A percentile compares a stretch with the other conserved stretches of the same genome.
Conservation (phyloP, 83 land plant genomes). For the Thuja plicata region DNA sequence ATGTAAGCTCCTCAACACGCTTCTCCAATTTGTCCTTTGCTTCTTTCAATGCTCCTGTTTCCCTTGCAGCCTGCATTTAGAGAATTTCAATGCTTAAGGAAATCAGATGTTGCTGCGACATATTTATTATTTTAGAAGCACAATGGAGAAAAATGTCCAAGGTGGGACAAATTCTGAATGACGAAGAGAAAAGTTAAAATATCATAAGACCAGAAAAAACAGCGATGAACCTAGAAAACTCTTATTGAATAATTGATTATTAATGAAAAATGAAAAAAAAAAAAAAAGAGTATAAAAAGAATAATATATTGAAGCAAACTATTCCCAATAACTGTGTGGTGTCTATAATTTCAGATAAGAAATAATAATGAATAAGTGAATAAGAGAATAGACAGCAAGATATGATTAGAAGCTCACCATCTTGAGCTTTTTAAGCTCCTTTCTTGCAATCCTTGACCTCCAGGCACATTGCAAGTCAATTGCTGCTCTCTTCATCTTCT, state of each 20-base stretch:
- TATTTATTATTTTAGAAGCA: not conserved
- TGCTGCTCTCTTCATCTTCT: slow-evolving; percentile 49
- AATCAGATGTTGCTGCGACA: not conserved
- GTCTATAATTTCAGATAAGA: not conserved
- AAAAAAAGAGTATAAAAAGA: not conserved
- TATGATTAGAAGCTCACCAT: slow-evolving; percentile 37
- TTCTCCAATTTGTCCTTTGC: slow-evolving; percentile 90
- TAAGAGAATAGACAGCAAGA: not conserved
- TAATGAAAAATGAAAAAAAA: not conserved
- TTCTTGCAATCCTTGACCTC: slow-evolving; percentile 61
- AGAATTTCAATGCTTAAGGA: slow-evolving; percentile 1
- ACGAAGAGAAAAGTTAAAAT: not conserved
- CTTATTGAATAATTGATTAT: not conserved
- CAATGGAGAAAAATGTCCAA: not conserved
- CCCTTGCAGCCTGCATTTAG: slow-evolving; percentile 74
- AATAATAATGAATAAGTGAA: not conserved
- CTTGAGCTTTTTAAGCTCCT: slow-evolving; percentile 64
- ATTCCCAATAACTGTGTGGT: not conserved
- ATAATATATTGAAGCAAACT: not conserved
- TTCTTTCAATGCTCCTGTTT: slow-evolving; percentile 92
- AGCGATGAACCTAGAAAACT: not conserved
- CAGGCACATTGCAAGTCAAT: slow-evolving; percentile 68
- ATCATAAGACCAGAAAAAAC: not conserved
- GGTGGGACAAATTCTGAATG: not conserved
- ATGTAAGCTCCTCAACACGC: slow-evolving; percentile 87